Base-by-base conservation (phyloP, 2,329 filamentous ascomycete genomes). In the Xylaria digitata region DNA sequence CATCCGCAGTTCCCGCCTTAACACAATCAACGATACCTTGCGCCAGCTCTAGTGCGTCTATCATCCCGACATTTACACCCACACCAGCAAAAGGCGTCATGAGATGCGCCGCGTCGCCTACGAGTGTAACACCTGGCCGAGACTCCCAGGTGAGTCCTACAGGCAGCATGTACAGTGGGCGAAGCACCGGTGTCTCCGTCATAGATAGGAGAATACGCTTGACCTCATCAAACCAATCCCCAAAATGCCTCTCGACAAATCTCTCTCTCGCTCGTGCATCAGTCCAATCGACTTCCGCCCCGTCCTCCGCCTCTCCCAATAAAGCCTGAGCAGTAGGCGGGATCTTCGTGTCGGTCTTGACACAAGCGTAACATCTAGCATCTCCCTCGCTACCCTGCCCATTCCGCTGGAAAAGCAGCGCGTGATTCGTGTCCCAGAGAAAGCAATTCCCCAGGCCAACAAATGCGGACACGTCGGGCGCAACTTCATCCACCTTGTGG, bases 81-180 rank as follows among this genome's bases (percentile, higher is more conserved):
- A 81, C 83, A 6, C 84, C 84, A 1, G 80, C 80, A 65, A 82
- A 83, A 0, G 82, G 82, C 1, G 80, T 81, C 80, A 83, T 82
- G 4, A 85, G 65, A 69, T 86, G 83, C 7, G 84, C 84, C 11
- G 84, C 81, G 68, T 86, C 83, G 3, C 85, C 85, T 3, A 85
- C 72, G n/a, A 87, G 74, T 1, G 84, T 83, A n/a, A 83, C 73
- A 1, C 83, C 82, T 1, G 77, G 65, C 1, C 75, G 72, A 9
- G 69, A 46, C 23, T 66, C 64, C 75, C 75, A 75, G 7, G 53
- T 60, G 2, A 70, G 40, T 2, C 72, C 73, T 3, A 73, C 69
- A 0, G 75, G 73, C 6, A 77, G 66, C 72, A 72, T 73, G 55
- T 73, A 73, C 8, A 74, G 45, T 7, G 50, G 69, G 15, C 73